phyloP scores from a whole-genome alignment of 352 stramenopile species.

The Globisporangium irregulare region DNA sequence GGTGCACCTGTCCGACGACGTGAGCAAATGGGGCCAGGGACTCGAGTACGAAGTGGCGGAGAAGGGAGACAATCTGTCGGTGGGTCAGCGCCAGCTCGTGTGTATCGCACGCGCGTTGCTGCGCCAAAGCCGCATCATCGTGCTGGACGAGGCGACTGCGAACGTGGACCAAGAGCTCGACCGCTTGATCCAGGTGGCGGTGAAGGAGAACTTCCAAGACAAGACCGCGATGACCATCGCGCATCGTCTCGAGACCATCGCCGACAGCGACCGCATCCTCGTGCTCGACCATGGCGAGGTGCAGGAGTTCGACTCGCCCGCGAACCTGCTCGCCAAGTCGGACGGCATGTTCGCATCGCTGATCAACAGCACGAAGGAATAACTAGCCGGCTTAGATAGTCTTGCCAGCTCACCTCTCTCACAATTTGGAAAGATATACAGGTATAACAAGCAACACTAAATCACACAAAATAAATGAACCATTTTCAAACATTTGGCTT shows the following conservation, averaged over 20 bases:
- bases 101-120: conserved; percentile 93
- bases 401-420: too few species aligned
- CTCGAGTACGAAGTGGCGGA: conserved; percentile 86
- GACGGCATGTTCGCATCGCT: conserved; percentile 21
- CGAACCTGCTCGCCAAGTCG: conserved; percentile 45
- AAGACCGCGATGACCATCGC: conserved; percentile 91
- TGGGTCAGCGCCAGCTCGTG: conserved; percentile 92
- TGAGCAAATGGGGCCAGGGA: conserved; percentile 20
- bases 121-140: conserved; percentile 69
- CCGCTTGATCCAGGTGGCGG: conserved; percentile 69
- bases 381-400: not conserved
- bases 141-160: conserved; percentile 96
- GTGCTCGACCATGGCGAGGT: conserved; percentile 87
- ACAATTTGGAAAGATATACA: too few species aligned
- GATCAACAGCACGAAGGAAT: conserved; percentile 4
- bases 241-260: conserved; percentile 95
- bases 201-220: conserved; percentile 45
- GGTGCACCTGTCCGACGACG: conserved; percentile 24
- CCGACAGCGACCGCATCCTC: conserved; percentile 91
- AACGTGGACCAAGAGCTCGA: conserved; percentile 83
- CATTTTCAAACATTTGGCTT: too few species aligned
- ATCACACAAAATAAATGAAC: too few species aligned
- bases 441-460: too few species aligned
- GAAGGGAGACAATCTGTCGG: conserved; percentile 91
- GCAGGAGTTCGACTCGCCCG: conserved; percentile 72